Percentiles rank a stretch among this genome's conserved stretches.
Evolutionary conservation across 345 rosid genomes (phyloP).

Genomic region (Erucastrum elatum): DNA sequence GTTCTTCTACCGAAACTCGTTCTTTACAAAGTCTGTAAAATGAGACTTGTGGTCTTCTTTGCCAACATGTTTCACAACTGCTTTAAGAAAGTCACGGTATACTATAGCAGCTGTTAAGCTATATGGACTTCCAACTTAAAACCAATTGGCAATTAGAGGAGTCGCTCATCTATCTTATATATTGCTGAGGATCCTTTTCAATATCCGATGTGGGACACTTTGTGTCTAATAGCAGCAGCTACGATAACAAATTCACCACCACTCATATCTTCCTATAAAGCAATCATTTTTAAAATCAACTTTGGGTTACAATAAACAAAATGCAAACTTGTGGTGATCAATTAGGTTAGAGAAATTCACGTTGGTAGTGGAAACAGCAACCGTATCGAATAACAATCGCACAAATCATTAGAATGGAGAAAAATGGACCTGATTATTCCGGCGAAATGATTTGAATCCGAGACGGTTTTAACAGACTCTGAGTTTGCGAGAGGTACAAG

Average conservation of each 20-base stretch:
- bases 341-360: neutral
- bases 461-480: neutral
- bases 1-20: conserved; percentile 60
- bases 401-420: neutral
- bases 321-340: neutral
- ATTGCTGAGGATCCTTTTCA: too few species aligned
- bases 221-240: conserved; percentile 44
- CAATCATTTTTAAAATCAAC: neutral
- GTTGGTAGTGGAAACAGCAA: neutral
- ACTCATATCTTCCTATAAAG: conserved; percentile 45
- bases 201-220: too few species aligned
- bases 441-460: neutral
- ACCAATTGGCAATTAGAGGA: too few species aligned
- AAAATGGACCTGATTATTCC: neutral
- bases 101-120: conserved; percentile 42
- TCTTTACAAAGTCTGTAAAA: conserved; percentile 57
- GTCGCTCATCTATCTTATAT: too few species aligned
- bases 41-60: conserved; percentile 70
- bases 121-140: too few species aligned
- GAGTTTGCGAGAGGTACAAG: neutral
- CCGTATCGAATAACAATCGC: neutral
- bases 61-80: conserved; percentile 72
- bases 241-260: conserved; percentile 38
- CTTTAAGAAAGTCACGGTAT: conserved; percentile 67
- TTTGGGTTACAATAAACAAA: neutral